These are phyloP conservation scores for Salix koriyanagi DNA, from an alignment of 345 rosid species.

Conservation along the genomic window DNA sequence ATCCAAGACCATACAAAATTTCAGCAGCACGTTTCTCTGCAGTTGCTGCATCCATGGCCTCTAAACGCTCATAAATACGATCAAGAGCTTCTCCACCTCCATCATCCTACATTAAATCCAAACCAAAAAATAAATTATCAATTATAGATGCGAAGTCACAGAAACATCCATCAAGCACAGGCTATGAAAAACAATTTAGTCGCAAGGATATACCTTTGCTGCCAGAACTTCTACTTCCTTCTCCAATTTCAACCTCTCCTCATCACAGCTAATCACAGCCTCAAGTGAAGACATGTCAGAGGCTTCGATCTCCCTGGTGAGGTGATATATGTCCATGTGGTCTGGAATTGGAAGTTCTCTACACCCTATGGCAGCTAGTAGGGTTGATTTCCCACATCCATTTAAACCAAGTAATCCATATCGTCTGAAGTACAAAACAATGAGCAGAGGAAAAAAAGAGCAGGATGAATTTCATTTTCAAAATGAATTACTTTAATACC, in stretches of 20 bases:
- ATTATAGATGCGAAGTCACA: neutral
- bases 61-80: conserved; percentile 81
- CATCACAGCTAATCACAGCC: conserved; percentile 90
- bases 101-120: conserved; percentile 54
- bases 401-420: conserved; percentile 95
- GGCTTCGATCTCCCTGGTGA: conserved; percentile 85
- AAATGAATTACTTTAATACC: neutral
- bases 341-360: conserved; percentile 96
- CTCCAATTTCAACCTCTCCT: conserved; percentile 85
- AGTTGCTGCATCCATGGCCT: conserved; percentile 90
- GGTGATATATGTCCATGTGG: conserved; percentile 92
- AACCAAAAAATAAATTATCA: neutral
- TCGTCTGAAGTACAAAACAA: conserved; percentile 43
- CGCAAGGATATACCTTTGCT: conserved; percentile 47
- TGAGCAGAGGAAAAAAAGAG: neutral
- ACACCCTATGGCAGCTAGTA: conserved; percentile 75
- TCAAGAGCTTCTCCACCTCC: conserved; percentile 97
- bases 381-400: conserved; percentile 98
- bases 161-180: neutral
- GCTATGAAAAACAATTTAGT: neutral
- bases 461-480: neutral
- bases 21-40: conserved; percentile 99
- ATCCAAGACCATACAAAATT: conserved; percentile 93
- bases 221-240: conserved; percentile 77
- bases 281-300: conserved; percentile 90